phyloP scores from a whole-genome alignment of 495 filamentous ascomycete genomes.

The Neurospora africana region DNA sequence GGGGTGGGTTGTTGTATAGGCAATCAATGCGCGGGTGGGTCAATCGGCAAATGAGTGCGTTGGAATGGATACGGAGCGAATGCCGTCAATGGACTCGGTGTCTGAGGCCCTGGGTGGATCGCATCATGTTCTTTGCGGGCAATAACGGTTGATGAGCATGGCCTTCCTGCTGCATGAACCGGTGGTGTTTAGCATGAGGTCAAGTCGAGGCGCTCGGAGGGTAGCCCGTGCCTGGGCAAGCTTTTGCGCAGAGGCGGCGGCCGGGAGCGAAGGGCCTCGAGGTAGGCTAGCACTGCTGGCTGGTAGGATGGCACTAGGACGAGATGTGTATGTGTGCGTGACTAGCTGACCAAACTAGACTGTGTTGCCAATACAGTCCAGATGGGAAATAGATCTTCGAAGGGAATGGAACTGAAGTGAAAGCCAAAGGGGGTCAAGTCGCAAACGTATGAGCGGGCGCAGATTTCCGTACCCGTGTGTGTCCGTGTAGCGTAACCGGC shows the following conservation, averaged over 20 bases:
- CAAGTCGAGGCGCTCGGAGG: constrained; percentile 1
- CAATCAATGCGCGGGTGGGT: constrained; percentile 18
- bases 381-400: not conserved
- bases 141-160: constrained; percentile 7
- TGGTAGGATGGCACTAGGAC: not conserved
- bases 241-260: not conserved
- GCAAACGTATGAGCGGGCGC: not conserved
- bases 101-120: constrained; percentile 29
- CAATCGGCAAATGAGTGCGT: constrained; percentile 12
- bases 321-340: not conserved
- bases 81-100: constrained; percentile 29
- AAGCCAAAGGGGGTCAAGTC: not conserved
- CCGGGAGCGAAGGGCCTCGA: not conserved
- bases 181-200: constrained; percentile 23
- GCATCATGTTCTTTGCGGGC: constrained; percentile 26
- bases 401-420: not conserved
- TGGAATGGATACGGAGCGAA: constrained; percentile 3
- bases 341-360: not conserved
- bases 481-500: not conserved
- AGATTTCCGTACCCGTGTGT: not conserved
- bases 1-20: not conserved
- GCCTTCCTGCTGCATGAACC: constrained; percentile 22
- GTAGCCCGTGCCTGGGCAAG: not conserved
- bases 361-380: not conserved
- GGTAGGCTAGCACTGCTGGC: not conserved